Conservation (phyloP, 495 filamentous ascomycete species). For the Penicillium egyptiacum region DNA sequence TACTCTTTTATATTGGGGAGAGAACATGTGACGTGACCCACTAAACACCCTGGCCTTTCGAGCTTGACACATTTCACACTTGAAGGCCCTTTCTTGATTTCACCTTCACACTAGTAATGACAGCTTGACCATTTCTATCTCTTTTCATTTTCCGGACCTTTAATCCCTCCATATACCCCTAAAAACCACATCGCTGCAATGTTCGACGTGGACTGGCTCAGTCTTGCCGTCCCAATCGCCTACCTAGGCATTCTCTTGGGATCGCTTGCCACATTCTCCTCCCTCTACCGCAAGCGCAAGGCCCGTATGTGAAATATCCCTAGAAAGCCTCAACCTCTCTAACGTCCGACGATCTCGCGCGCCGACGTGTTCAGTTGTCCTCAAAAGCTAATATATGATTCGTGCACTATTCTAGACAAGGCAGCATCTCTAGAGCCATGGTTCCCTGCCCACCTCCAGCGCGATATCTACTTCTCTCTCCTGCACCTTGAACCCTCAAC, state of each 20-base stretch:
- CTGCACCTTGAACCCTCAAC: slow-evolving; percentile 75
- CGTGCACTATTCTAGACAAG: slow-evolving; percentile 50
- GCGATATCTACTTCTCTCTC: slow-evolving; percentile 91
- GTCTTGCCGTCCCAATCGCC: slow-evolving; percentile 76
- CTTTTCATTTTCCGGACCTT: background rate
- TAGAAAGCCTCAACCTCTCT: background rate
- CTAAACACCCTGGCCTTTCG: slow-evolving; percentile 36
- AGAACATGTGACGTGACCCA: slow-evolving; percentile 36
- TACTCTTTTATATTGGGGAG: background rate
- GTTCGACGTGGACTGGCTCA: slow-evolving; percentile 69
- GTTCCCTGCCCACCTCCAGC: slow-evolving; percentile 86
- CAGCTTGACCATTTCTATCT: background rate
- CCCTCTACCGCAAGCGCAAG: slow-evolving; percentile 91
- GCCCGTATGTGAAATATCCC: slow-evolving; percentile 58
- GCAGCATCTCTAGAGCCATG: slow-evolving; percentile 81
- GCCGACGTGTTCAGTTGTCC: background rate
- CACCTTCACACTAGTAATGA: background rate
- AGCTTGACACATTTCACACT: slow-evolving; percentile 7
- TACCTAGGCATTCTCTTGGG: slow-evolving; percentile 86
- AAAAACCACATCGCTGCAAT: slow-evolving; percentile 31
- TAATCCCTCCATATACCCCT: slow-evolving; percentile 10
- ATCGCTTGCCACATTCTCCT: slow-evolving; percentile 87
- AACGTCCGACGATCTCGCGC: background rate
- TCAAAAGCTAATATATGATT: background rate
- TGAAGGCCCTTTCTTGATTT: background rate